phyloP scores from a whole-genome alignment of 768 basidiomycete species.

The Hirschioporus abietinus region DNA sequence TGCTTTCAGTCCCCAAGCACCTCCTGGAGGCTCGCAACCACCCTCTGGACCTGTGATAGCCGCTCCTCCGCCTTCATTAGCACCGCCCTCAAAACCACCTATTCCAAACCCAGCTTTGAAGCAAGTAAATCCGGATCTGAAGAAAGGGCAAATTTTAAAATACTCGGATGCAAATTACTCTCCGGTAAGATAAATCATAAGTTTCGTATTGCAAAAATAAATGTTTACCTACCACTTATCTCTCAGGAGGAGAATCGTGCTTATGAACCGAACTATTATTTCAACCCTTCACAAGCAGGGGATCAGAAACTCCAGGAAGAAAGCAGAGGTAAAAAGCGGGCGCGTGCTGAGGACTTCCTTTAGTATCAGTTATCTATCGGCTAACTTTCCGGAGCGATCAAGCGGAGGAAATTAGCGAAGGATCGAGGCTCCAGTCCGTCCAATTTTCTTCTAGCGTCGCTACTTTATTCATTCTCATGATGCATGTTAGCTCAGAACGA shows the following conservation, averaged over 20 bases:
- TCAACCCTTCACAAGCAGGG: slow-evolving; percentile 35
- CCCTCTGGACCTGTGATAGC: slow-evolving; percentile 25
- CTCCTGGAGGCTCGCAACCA: slow-evolving; percentile 15
- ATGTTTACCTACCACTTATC: slow-evolving; percentile 2
- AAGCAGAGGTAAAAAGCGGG: slow-evolving; percentile 75
- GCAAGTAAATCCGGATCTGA: slow-evolving; percentile 69
- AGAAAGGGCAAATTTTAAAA: slow-evolving; percentile 71
- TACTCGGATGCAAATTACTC: slow-evolving; percentile 74
- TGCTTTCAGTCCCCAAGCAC: not conserved
- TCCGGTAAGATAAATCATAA: slow-evolving; percentile 46
- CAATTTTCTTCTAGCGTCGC: not conserved
- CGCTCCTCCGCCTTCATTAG: slow-evolving; percentile 21
- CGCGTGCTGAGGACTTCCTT: slow-evolving; percentile 82
- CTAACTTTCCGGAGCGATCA: not conserved
- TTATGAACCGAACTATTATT: slow-evolving; percentile 55
- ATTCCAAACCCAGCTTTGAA: slow-evolving; percentile 48
- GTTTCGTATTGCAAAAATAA: slow-evolving; percentile 3
- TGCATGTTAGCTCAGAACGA: not conserved
- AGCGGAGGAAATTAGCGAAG: not conserved
- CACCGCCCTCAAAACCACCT: slow-evolving; percentile 17
- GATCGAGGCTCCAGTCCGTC: not conserved
- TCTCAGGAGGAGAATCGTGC: slow-evolving; percentile 75
- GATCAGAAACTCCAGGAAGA: slow-evolving; percentile 42
- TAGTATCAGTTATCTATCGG: slow-evolving; percentile 22
- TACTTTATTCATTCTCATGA: not conserved